Evolutionary conservation across 164 flowering plant genomes (phyloP).

Genomic region (Nymphaea thermarum): DNA sequence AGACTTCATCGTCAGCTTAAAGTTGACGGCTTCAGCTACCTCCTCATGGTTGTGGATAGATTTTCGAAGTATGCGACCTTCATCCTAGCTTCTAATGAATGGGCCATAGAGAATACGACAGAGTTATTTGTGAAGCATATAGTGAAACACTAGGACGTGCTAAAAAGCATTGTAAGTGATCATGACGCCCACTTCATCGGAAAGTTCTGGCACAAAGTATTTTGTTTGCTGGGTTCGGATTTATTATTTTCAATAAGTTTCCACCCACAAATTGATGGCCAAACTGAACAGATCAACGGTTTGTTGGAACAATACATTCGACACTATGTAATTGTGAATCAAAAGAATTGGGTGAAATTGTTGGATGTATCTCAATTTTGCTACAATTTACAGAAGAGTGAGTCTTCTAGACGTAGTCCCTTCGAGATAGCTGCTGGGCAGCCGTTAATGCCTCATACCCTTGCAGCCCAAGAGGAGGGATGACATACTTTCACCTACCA

Average conservation of each 20-base stretch:
- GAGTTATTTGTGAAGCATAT: neutral
- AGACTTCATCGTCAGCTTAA: too few relatives aligned
- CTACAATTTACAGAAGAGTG: neutral
- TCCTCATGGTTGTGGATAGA: neutral
- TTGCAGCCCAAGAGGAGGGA: neutral
- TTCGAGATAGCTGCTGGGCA: neutral
- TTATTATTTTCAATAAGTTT: neutral
- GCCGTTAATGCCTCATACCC: neutral
- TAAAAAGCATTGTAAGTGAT: neutral
- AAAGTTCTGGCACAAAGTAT: neutral
- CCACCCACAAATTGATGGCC: neutral
- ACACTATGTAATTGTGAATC: neutral
- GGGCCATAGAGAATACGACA: neutral
- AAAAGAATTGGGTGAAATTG: neutral
- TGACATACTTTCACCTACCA: neutral
- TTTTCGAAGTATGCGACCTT: neutral
- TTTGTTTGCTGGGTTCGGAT: neutral
- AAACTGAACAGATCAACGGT: neutral
- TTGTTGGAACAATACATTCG: neutral
- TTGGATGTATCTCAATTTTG: neutral
- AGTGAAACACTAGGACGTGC: neutral
- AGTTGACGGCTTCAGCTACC: too few relatives aligned
- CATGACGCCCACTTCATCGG: neutral
- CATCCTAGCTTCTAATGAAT: neutral
- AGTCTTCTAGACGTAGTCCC: neutral